Conservation (phyloP, 2,329 filamentous ascomycete species). For the Claviceps fusiformis region DNA sequence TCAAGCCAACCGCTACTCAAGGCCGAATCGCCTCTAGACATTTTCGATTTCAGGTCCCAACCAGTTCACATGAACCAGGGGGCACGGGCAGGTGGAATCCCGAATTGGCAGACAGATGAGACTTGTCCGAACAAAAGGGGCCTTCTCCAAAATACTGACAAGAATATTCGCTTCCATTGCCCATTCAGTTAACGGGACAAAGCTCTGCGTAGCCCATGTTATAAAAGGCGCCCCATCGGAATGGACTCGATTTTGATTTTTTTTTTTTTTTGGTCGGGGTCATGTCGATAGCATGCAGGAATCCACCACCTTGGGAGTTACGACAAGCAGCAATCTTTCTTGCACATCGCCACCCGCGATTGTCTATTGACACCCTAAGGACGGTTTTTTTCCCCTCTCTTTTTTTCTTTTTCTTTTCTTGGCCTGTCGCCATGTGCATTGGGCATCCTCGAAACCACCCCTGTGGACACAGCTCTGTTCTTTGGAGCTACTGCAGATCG, state of each 20-base stretch:
- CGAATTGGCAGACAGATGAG: background rate
- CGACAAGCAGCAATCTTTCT: background rate
- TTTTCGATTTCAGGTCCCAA: background rate
- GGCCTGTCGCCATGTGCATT: constrained; percentile 4
- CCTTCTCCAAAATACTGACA: background rate
- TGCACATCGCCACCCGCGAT: background rate
- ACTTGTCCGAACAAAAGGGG: background rate
- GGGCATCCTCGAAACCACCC: constrained; percentile 4
- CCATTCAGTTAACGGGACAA: background rate
- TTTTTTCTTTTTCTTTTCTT: no score
- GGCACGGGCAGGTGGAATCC: no score
- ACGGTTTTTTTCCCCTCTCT: no score
- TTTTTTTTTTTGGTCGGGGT: no score
- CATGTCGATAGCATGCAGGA: background rate
- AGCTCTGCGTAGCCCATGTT: background rate
- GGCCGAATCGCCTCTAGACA: background rate
- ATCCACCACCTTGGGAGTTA: background rate
- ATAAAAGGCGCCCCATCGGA: background rate
- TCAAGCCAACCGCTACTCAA: background rate
- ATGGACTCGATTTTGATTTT: background rate
- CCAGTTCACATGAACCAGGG: no score
- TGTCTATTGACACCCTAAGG: background rate
- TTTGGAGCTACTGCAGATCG: constrained; percentile 16
- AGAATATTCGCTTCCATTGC: background rate
- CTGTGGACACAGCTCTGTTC: constrained; percentile 8